Conservation (phyloP, 73 alveolate species). For the Paramecium tetraurelia region DNA sequence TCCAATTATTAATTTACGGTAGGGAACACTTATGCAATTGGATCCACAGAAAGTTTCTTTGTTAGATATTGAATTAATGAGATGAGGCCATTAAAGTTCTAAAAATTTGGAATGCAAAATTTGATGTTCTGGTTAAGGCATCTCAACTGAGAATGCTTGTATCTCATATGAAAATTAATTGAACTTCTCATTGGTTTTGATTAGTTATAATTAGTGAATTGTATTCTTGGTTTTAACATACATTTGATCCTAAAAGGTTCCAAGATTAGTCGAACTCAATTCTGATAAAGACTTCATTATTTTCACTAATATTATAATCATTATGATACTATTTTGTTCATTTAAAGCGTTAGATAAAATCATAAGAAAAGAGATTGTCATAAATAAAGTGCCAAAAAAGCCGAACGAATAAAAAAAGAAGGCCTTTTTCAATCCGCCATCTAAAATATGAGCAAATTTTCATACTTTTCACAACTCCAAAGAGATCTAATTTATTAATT, state of each 20-base stretch:
- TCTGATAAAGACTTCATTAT: neutral
- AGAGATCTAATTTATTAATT: neutral
- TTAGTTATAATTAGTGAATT: neutral
- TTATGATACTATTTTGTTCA: neutral
- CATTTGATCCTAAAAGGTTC: neutral
- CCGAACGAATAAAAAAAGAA: neutral
- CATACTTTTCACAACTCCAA: neutral
- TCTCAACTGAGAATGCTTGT: neutral
- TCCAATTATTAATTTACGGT: neutral
- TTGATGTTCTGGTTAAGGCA: neutral
- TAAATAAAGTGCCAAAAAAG: neutral
- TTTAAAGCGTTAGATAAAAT: neutral
- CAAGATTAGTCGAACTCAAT: neutral
- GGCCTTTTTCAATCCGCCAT: neutral
- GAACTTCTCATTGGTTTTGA: neutral
- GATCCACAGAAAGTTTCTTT: neutral
- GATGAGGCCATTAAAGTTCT: neutral
- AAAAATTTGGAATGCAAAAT: neutral
- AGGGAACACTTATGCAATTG: neutral
- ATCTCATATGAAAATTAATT: neutral
- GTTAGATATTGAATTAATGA: neutral
- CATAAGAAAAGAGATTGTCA: neutral
- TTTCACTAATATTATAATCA: neutral
- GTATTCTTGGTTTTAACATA: neutral
- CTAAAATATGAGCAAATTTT: neutral